A percentile compares a stretch with the other conserved stretches of the same genome.
Evolutionary conservation across 169 alveolate species (phyloP).

Genomic region (Plasmodium relictum): DNA sequence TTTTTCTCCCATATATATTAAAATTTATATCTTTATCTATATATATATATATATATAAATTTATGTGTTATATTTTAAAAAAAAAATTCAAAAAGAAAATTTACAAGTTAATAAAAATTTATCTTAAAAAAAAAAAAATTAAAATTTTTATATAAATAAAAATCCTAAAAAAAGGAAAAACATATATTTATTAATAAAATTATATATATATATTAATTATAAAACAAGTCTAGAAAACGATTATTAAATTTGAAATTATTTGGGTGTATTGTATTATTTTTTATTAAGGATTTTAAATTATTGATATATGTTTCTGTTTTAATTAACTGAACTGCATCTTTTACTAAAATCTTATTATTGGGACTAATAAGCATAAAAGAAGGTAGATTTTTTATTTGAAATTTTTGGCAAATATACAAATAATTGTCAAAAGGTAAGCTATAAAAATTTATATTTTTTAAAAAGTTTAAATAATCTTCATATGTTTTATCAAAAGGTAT

Average conservation of each 20-base stretch:
- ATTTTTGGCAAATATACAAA: slow-evolving; percentile 56
- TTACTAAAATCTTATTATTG: slow-evolving; percentile 42
- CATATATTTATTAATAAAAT: too few relatives aligned
- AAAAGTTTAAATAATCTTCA: slow-evolving; percentile 44
- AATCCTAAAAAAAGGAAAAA: not conserved
- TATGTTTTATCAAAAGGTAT: slow-evolving; percentile 75
- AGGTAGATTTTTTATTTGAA: slow-evolving; percentile 38
- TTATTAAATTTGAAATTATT: slow-evolving; percentile 22
- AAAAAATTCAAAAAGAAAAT: too few relatives aligned
- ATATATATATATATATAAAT: slow-evolving; percentile 11
- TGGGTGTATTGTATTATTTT: slow-evolving; percentile 48
- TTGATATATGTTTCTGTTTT: slow-evolving; percentile 48
- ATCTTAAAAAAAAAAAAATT: too few relatives aligned
- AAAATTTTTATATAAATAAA: not conserved
- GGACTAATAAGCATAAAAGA: slow-evolving; percentile 61
- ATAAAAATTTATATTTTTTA: slow-evolving; percentile 44
- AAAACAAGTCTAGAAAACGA: slow-evolving; percentile 50
- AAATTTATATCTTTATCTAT: slow-evolving; percentile 9
- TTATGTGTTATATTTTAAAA: not conserved
- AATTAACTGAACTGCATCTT: slow-evolving; percentile 57
- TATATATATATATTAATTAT: slow-evolving; percentile 2
- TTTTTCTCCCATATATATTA: not conserved
- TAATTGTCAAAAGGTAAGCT: slow-evolving; percentile 70
- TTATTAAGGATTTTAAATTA: slow-evolving; percentile 47
- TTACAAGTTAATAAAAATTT: too few relatives aligned